These are phyloP conservation scores for Prunus kanzakura DNA, from an alignment of 306 rosid species.

Conservation along the genomic window DNA sequence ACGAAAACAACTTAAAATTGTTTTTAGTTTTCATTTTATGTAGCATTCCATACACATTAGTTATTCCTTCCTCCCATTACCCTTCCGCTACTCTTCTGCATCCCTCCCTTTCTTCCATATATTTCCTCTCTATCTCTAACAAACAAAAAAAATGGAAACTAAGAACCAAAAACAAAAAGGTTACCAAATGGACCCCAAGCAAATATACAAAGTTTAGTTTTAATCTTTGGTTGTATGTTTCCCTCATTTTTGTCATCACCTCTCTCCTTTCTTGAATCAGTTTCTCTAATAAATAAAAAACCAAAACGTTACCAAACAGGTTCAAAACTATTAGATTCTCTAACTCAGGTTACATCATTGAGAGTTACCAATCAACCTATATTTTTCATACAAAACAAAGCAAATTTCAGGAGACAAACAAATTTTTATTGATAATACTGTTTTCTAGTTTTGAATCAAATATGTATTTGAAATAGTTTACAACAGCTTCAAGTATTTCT, in stretches of 20 bases:
- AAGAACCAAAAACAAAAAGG: too few species aligned
- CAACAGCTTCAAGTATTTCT: constrained; percentile 2
- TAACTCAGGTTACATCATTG: neutral
- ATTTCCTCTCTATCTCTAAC: too few species aligned
- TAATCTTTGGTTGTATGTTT: neutral
- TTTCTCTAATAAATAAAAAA: neutral
- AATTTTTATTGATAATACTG: neutral
- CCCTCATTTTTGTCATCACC: neutral
- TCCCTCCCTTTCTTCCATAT: too few species aligned
- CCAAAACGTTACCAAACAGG: neutral
- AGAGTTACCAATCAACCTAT: neutral
- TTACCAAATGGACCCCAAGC: too few species aligned
- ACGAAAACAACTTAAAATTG: neutral
- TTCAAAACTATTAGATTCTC: neutral
- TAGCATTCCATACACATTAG: too few species aligned
- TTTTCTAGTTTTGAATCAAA: constrained; percentile 1
- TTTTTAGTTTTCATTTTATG: too few species aligned
- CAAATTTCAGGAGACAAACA: neutral
- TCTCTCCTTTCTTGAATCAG: neutral
- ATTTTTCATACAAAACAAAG: neutral
- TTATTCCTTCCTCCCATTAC: too few species aligned
- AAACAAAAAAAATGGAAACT: too few species aligned
- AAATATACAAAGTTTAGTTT: neutral
- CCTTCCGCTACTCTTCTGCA: too few species aligned
- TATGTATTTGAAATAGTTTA: neutral